Evolutionary conservation across 208 protist genomes (phyloP), one percentile per base, ranked within the genome.

Genomic region (Leishmania lainsoni): DNA sequence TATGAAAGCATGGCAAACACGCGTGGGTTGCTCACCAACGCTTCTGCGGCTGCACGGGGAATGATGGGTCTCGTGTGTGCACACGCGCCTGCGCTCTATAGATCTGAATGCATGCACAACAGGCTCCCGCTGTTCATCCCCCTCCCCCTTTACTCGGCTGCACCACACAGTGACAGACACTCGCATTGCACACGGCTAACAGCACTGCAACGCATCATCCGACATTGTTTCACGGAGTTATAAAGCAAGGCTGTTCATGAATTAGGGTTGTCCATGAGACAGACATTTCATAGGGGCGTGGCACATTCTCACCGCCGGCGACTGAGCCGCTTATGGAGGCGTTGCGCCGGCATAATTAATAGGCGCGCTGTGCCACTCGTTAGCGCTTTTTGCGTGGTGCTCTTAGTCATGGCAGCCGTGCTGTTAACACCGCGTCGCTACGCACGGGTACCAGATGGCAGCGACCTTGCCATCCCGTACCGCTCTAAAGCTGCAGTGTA

Each of bases 381-480:
- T 42, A 29, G 29, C 6, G 17, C 8, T 32, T 29, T 72, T 10
- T 5, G 0, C 17, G 42, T 72, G 68, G 12, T 48, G 35, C 68
- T 72, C 2, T 6, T 51, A 32, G 42, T 51, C 29, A 8, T 8
- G 16, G 39, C 5, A 9, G 29, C 68, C 20, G 26, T 49, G 45
- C 17, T 6, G 6, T 17, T 72, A 32, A 14, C 42, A 14, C n/a
- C 68, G 5, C 71, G 56, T n/a, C 35, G 48, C 51, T n/a, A 63
- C 59, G 45, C 17, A 3, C 75, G 76, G 9, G n/a, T 84, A 17
- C 17, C 52, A 17, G 81, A 84, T n/a, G 81, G 81, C 42, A 26
- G 61, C 42, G 42, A 4, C 5, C 76, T 85, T 32, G 2, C 17
- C 63, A 70, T 81, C 3, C 81, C 81, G 1, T 85, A 81, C 35